A percentile compares a stretch with the other conserved stretches of the same genome.
Conservation (phyloP, 805 yeast genomes). For the Schwanniomyces occidentalis region DNA sequence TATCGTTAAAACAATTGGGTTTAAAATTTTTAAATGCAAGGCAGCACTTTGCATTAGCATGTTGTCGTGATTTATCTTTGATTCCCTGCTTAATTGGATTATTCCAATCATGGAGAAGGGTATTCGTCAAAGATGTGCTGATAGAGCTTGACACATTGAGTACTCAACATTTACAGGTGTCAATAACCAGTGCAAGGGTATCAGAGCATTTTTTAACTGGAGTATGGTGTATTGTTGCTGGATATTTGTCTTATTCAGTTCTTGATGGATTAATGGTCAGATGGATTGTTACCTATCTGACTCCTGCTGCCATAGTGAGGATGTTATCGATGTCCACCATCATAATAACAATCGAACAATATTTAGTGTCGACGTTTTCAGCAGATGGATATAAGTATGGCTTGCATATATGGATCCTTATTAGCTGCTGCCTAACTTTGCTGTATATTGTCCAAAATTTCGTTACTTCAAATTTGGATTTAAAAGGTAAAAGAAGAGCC, state of each 20-base stretch:
- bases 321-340: constrained; percentile 81
- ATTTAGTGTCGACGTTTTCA: constrained; percentile 59
- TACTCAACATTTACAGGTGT: constrained; percentile 7
- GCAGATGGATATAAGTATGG: constrained; percentile 73
- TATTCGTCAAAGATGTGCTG: constrained; percentile 20
- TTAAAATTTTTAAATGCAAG: constrained; percentile 70
- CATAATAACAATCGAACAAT: constrained; percentile 67
- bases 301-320: constrained; percentile 83
- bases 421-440: constrained; percentile 80
- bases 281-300: constrained; percentile 90
- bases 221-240: constrained; percentile 90
- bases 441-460: constrained; percentile 85
- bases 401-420: constrained; percentile 87
- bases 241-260: constrained; percentile 78
- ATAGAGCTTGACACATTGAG: constrained; percentile 6
- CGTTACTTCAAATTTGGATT: constrained; percentile 72
- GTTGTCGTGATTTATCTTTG: constrained; percentile 77
- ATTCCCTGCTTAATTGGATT: constrained; percentile 64
- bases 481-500: constrained; percentile 45
- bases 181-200: constrained; percentile 61
- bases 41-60: constrained; percentile 72
- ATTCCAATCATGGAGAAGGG: constrained; percentile 42
- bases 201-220: constrained; percentile 82
- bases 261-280: constrained; percentile 88
- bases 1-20: constrained; percentile 56